Evolutionary conservation across 805 yeast species (phyloP).

Genomic region (Lipomyces starkeyi): DNA sequence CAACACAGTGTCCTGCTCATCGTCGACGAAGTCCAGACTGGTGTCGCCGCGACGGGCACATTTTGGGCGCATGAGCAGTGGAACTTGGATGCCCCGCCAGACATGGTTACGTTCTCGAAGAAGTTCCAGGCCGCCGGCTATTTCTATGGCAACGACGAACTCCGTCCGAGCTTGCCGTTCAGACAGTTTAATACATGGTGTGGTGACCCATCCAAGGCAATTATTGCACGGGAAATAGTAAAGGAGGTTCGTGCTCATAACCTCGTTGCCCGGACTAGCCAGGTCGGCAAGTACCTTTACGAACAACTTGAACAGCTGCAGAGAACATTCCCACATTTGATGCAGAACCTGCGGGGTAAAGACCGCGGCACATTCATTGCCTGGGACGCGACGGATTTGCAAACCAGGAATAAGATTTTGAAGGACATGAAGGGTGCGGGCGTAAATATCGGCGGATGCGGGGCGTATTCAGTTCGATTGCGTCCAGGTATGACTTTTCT

Average conservation of each 20-base stretch:
- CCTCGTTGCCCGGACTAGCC: conserved; percentile 59
- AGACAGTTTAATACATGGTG: conserved; percentile 95
- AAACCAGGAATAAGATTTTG: conserved; percentile 66
- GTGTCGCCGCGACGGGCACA: conserved; percentile 85
- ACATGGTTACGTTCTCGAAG: conserved; percentile 84
- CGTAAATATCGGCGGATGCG: conserved; percentile 85
- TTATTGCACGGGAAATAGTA: conserved; percentile 76
- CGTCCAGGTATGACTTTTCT: conserved; percentile 59
- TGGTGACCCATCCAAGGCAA: conserved; percentile 84
- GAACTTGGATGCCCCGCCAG: conserved; percentile 75
- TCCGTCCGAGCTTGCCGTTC: conserved; percentile 77
- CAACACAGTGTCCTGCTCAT: conserved; percentile 74
- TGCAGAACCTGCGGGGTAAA: conserved; percentile 70
- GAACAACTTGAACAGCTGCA: conserved; percentile 59
- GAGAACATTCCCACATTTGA: conserved; percentile 58
- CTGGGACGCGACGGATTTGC: conserved; percentile 66
- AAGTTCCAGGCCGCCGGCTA: conserved; percentile 90
- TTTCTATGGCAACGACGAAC: conserved; percentile 75
- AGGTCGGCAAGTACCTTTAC: conserved; percentile 73
- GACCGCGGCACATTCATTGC: conserved; percentile 80
- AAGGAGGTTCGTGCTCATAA: conserved; percentile 66
- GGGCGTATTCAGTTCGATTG: conserved; percentile 75
- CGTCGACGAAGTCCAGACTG: conserved; percentile 89
- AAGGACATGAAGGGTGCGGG: conserved; percentile 66
- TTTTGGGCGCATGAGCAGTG: conserved; percentile 92